These are phyloP conservation scores for Citrus unshiu DNA, from an alignment of 345 rosid genomes.

Conservation along the genomic window DNA sequence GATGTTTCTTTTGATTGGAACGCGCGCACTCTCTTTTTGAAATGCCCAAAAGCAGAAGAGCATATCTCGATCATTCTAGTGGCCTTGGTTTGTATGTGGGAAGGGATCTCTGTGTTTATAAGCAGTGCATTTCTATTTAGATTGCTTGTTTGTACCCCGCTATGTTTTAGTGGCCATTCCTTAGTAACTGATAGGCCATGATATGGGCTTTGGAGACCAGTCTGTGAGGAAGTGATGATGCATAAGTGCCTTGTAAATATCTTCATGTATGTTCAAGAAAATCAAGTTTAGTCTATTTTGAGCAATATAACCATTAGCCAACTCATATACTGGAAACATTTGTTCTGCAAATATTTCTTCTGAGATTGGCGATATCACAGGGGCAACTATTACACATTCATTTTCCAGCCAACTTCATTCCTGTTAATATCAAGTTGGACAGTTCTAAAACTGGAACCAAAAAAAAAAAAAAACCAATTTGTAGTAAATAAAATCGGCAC, in stretches of 20 bases:
- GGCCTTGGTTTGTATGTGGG: neutral
- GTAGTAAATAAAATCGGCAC: neutral
- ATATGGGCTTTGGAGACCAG: too few species aligned
- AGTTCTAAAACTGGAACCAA: neutral
- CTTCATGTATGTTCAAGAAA: too few species aligned
- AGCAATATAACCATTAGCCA: too few species aligned
- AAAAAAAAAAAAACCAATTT: neutral
- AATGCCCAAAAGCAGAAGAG: too few species aligned
- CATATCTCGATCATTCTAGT: neutral
- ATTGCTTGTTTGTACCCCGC: neutral
- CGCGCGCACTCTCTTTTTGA: too few species aligned
- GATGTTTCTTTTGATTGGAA: too few species aligned
- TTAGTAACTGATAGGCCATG: too few species aligned
- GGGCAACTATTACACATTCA: neutral
- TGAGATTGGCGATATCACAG: neutral
- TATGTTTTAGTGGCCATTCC: neutral
- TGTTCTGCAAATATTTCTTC: neutral
- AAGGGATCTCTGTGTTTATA: neutral
- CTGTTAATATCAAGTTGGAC: neutral
- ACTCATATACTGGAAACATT: too few species aligned
- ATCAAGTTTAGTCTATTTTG: too few species aligned
- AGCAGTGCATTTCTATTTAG: neutral
- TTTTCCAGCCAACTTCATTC: too few species aligned
- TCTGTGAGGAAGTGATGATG: too few species aligned
- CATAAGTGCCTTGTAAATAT: too few species aligned